Base-by-base conservation (phyloP, 768 basidiomycete genomes). In the Leccinum pellstonianum region DNA sequence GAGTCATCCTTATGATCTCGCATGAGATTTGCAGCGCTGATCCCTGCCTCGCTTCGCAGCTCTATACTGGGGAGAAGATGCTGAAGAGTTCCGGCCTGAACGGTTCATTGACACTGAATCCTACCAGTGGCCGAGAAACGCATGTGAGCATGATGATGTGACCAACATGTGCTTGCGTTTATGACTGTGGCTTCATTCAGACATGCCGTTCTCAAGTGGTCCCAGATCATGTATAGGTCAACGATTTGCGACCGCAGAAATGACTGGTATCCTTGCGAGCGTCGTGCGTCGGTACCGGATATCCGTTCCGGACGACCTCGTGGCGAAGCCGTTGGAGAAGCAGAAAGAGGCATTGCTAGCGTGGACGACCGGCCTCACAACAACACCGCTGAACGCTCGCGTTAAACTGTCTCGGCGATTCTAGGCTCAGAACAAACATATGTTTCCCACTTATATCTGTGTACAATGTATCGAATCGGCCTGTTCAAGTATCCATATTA, bases 11-110 rank as follows among this genome's bases (percentile, higher is more conserved):
- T 23, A 12, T 27, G 27, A 27, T 27, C 37, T 41, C 43, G 31
- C 2, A 21, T 17, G 12, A 43, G 47, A 27, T 10, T 41, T 5
- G 5, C 31, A 41, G 14, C 2, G 27, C 15, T 56, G 1, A 54
- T 14, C 49, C 49, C 21, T 1, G 9, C 37, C 52, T 8, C 7
- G 3, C 7, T 1, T 11, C n/a, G 8, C 49, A 84, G 82, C 79
- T 3, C 68, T 80, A 17, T 74, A 80, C 50, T 83, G 82, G 83
- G 83, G 83, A 6, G 66, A 73, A 12, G 81, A 83, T 55, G 72
- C 57, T 0, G 67, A 60, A 10, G 74, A 76, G 19, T 84, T 82
- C 72, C 81, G 70, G 50, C 81, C 81, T 0, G 79, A 80, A 49
- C 76, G 80, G 0, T 84, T 83, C 65, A 73, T 84, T 27, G 82